These are phyloP conservation scores for Cyclotella cryptica DNA, from an alignment of 108 stramenopile species.

Conservation along the genomic window DNA sequence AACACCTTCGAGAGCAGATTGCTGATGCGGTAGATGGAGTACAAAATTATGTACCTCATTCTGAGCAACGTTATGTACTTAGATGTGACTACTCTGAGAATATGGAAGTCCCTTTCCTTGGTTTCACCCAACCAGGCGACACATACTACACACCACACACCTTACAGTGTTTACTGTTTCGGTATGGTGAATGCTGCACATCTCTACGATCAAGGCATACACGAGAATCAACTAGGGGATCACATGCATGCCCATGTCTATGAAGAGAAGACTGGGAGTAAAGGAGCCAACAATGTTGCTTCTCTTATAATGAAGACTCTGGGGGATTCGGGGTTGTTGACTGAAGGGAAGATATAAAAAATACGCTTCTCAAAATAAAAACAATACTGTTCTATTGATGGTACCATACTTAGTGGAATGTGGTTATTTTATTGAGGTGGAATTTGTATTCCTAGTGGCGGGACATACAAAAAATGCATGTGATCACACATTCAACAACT, in stretches of 20 bases:
- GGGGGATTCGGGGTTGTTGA: not conserved
- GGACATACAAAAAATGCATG: slow-evolving; percentile 2
- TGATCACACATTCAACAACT: not conserved
- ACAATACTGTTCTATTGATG: not conserved
- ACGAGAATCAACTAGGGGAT: not conserved
- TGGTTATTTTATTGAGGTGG: not conserved
- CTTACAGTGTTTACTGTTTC: not conserved
- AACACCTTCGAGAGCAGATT: no score
- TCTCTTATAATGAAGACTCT: not conserved
- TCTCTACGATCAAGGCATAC: not conserved
- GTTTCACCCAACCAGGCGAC: not conserved
- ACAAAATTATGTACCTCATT: no score
- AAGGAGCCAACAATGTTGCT: slow-evolving; percentile 2
- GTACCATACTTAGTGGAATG: not conserved
- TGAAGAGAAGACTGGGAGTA: not conserved
- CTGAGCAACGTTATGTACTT: no score
- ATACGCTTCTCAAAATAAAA: not conserved
- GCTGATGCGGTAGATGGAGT: no score
- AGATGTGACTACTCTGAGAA: not conserved
- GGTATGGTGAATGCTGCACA: not conserved
- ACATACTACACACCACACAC: slow-evolving; percentile 1
- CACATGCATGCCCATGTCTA: not conserved
- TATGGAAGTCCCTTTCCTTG: slow-evolving; percentile 2
- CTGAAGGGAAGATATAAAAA: not conserved
- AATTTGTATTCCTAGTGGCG: not conserved